Evolutionary conservation across 768 basidiomycete genomes (phyloP).

Genomic region (Dendrothele bispora): DNA sequence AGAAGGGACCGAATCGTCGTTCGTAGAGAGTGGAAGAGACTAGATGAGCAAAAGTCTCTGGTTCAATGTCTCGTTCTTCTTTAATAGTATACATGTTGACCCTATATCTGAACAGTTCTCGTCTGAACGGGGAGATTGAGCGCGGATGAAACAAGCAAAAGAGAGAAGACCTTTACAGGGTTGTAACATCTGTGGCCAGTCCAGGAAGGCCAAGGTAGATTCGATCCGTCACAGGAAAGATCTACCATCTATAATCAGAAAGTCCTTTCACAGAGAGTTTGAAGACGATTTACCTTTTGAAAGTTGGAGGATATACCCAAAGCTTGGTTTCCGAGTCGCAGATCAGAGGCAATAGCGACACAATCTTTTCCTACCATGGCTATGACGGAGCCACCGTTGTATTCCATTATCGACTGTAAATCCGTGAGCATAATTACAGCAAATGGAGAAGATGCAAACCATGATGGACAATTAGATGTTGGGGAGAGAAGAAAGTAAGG

Average conservation of each 20-base stretch:
- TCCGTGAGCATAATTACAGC: constrained; percentile 9
- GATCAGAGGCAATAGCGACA: constrained; percentile 96
- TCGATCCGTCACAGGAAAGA: constrained; percentile 92
- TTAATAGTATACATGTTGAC: constrained; percentile 99
- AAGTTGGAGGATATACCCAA: constrained; percentile 89
- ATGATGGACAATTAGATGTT: constrained; percentile 17
- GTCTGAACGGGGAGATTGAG: constrained; percentile 41
- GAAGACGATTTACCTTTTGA: constrained; percentile 70
- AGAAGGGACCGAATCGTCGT: constrained; percentile 93
- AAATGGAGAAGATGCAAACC: constrained; percentile 11
- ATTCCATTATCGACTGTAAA: constrained; percentile 83
- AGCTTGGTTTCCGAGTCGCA: constrained; percentile 87
- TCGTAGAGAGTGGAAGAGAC: constrained; percentile 96
- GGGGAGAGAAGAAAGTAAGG: constrained; percentile 7
- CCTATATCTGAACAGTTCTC: constrained; percentile 88
- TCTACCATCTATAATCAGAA: constrained; percentile 44
- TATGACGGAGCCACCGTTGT: constrained; percentile 97
- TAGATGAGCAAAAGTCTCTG: constrained; percentile 94
- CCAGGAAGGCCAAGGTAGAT: constrained; percentile 92
- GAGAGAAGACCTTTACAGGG: constrained; percentile 57
- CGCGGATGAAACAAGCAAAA: constrained; percentile 4
- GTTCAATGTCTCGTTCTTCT: constrained; percentile 95
- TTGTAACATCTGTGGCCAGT: constrained; percentile 89
- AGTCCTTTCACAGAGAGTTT: background rate
- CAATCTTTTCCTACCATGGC: constrained; percentile 99